Percentiles rank a stretch among this genome's conserved stretches.
Conservation (phyloP, 2,329 filamentous ascomycete species). For the Zalaria obscura region DNA sequence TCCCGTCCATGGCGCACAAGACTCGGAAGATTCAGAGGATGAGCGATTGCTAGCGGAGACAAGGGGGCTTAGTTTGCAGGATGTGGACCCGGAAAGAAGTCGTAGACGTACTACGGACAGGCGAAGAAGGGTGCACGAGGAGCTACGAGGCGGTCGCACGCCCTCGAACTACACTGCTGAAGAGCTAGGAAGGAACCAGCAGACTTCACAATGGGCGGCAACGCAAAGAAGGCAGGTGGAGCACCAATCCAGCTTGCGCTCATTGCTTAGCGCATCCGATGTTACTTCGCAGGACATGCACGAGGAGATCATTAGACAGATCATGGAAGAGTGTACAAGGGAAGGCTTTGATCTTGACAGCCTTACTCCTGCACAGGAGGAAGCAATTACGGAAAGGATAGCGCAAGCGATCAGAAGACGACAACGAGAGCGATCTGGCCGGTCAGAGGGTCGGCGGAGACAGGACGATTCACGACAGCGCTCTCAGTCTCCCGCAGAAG, state of each 20-base stretch:
- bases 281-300: constrained; percentile 67
- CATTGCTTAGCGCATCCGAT: constrained; percentile 67
- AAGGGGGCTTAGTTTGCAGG: constrained; percentile 57
- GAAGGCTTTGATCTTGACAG: constrained; percentile 84
- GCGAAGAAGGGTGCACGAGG: constrained; percentile 1
- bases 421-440: constrained; percentile 23
- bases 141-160: background rate
- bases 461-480: background rate
- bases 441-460: background rate
- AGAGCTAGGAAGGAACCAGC: constrained; percentile 15
- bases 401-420: constrained; percentile 66
- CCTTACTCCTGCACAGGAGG: constrained; percentile 69
- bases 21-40: constrained; percentile 35
- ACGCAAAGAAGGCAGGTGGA: constrained; percentile 47
- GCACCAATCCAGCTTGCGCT: constrained; percentile 79
- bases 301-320: constrained; percentile 77
- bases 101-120: constrained; percentile 8
- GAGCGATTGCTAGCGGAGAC: constrained; percentile 56
- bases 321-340: constrained; percentile 71
- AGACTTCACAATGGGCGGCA: background rate
- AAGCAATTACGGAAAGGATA: constrained; percentile 81
- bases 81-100: constrained; percentile 31
- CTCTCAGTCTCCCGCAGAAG: background rate
- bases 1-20: constrained; percentile 38
- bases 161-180: constrained; percentile 11